phyloP scores from a whole-genome alignment of 495 filamentous ascomycete species.

The Amphirosellinia nigrospora region DNA sequence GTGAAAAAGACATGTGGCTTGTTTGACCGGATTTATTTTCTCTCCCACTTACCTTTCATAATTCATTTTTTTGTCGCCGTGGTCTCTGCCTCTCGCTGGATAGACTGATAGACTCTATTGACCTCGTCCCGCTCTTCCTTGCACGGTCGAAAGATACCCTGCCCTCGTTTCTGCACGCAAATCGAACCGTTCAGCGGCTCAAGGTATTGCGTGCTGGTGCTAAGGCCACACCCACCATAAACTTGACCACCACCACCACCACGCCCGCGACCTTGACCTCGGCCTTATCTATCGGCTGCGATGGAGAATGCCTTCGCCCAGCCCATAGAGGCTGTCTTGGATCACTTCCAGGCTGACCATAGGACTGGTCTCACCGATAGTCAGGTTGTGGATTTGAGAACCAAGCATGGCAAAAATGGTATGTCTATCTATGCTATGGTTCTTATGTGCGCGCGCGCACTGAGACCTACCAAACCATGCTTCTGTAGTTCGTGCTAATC shows the following conservation, averaged over 20 bases:
- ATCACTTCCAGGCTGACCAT: slow-evolving; percentile 72
- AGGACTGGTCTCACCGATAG: slow-evolving; percentile 69
- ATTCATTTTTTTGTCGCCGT: slow-evolving; percentile 18
- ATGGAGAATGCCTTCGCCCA: slow-evolving; percentile 86
- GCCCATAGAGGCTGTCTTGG: slow-evolving; percentile 70
- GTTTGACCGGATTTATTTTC: slow-evolving; percentile 30
- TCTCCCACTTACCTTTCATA: slow-evolving; percentile 25
- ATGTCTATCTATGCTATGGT: slow-evolving; percentile 36
- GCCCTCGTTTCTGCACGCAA: slow-evolving; percentile 21
- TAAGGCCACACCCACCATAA: slow-evolving; percentile 26
- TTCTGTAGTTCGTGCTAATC: slow-evolving; percentile 34
- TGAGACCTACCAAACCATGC: slow-evolving; percentile 15
- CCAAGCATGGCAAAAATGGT: slow-evolving; percentile 88
- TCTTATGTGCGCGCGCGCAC: slow-evolving; percentile 3
- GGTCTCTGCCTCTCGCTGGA: slow-evolving; percentile 21
- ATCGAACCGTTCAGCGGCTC: slow-evolving; percentile 17
- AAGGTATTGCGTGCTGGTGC: slow-evolving; percentile 26
- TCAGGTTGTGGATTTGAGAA: slow-evolving; percentile 67
- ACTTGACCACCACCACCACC: slow-evolving; percentile 22
- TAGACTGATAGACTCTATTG: slow-evolving; percentile 7
- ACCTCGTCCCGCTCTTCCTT: slow-evolving; percentile 8
- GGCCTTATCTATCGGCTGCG: slow-evolving; percentile 14
- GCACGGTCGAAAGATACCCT: background rate
- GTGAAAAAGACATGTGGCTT: slow-evolving; percentile 44
- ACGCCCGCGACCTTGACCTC: slow-evolving; percentile 8